Evolutionary conservation across 441 rosid genomes (phyloP).

Genomic region (Mallotus japonicus): DNA sequence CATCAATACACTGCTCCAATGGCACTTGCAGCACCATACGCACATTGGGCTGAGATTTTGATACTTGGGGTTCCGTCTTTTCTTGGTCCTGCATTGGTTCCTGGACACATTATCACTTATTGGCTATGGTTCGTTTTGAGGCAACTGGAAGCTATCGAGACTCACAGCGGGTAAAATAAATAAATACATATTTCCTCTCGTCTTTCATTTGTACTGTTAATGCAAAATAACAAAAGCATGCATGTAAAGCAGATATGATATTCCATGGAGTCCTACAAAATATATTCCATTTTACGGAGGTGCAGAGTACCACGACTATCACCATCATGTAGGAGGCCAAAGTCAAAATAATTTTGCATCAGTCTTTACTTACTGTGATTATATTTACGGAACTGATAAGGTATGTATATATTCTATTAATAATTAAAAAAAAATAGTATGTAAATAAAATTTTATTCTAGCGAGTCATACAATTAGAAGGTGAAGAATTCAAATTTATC

Average conservation of each 20-base stretch:
- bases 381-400: conserved; percentile 75
- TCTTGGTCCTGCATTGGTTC: conserved; percentile 73
- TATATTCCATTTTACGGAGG: conserved; percentile 83
- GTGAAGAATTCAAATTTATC: no score
- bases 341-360: conserved; percentile 85
- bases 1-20: conserved; percentile 70
- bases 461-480: no score
- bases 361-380: conserved; percentile 80
- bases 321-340: conserved; percentile 74
- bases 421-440: no score
- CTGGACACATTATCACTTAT: conserved; percentile 64
- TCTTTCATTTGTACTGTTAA: not conserved
- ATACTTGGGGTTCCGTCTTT: conserved; percentile 74
- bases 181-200: not conserved
- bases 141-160: conserved; percentile 73
- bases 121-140: conserved; percentile 77
- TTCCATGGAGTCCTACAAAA: conserved; percentile 65
- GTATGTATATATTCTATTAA: conserved; percentile 26
- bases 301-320: conserved; percentile 77
- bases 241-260: conserved; percentile 45
- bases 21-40: conserved; percentile 69
- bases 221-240: no score
- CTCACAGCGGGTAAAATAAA: conserved; percentile 68
- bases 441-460: no score
- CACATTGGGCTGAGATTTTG: conserved; percentile 78